Percentiles rank a stretch among this genome's conserved stretches.
Evolutionary conservation across 345 rosid genomes (phyloP).

Genomic region (Syzygium oleosum): DNA sequence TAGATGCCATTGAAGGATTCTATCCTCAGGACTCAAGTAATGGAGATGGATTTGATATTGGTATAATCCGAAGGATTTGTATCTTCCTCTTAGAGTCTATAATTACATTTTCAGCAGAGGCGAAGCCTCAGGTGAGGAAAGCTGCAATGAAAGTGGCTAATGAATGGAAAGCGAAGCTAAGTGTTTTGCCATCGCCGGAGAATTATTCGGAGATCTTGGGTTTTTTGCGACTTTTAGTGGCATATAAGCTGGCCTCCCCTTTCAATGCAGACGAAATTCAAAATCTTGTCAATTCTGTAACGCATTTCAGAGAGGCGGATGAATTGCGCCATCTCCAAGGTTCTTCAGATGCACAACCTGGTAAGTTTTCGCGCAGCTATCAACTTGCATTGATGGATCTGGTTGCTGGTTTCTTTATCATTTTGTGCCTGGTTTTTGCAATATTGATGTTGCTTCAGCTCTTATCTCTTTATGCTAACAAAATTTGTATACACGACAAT

Average conservation of each 20-base stretch:
- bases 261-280: constrained; percentile 22
- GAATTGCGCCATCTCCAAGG: constrained; percentile 18
- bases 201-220: constrained; percentile 18
- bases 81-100: constrained; percentile 9
- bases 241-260: constrained; percentile 14
- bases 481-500: not conserved
- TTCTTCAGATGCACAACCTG: not conserved
- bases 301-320: constrained; percentile 5
- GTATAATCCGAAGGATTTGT: constrained; percentile 3
- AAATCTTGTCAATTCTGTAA: constrained; percentile 1
- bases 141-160: constrained; percentile 14
- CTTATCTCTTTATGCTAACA: not conserved
- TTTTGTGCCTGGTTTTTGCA: not conserved
- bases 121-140: constrained; percentile 10
- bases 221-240: constrained; percentile 17
- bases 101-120: constrained; percentile 5
- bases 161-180: constrained; percentile 17
- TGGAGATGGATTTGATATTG: not conserved
- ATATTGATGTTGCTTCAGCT: not conserved
- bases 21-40: constrained; percentile 5
- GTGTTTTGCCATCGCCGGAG: not conserved
- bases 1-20: constrained; percentile 20
- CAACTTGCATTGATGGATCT: not conserved
- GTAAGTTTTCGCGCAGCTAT: not conserved
- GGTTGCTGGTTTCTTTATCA: not conserved